A percentile compares a stretch with the other conserved stretches of the same genome.
phyloP scores from a whole-genome alignment of 306 rosid genomes.

The Sicyos baderoa region DNA sequence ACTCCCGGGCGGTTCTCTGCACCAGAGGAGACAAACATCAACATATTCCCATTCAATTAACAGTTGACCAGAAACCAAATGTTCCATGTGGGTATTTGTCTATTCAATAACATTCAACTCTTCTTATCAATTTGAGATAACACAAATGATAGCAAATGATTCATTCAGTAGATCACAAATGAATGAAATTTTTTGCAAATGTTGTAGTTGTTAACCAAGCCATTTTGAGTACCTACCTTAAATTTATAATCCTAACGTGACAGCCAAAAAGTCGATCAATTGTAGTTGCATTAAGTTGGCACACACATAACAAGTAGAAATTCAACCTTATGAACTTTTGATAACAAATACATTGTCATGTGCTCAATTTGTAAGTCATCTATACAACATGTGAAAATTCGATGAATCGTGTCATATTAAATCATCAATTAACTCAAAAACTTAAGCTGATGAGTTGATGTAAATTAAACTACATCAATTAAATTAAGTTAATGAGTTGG shows the following conservation, averaged over 20 bases:
- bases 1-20: conserved; percentile 87
- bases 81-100: conserved; percentile 48
- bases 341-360: too few species aligned
- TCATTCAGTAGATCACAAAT: neutral
- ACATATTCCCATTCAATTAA: conserved; percentile 60
- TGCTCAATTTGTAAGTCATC: neutral
- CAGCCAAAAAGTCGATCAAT: too few species aligned
- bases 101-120: neutral
- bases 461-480: too few species aligned
- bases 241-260: too few species aligned
- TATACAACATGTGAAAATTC: too few species aligned
- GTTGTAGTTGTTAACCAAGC: neutral
- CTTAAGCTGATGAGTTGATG: too few species aligned
- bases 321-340: too few species aligned
- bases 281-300: too few species aligned
- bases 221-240: neutral
- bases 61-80: conserved; percentile 81
- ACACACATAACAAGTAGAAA: too few species aligned
- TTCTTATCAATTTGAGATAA: conserved; percentile 1
- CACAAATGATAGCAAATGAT: neutral
- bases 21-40: conserved; percentile 53
- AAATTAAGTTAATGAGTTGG: too few species aligned
- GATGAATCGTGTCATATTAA: too few species aligned
- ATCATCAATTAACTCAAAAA: too few species aligned
- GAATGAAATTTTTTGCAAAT: neutral